Conservation (phyloP, 768 basidiomycete genomes). For the Amanita rubescens region DNA sequence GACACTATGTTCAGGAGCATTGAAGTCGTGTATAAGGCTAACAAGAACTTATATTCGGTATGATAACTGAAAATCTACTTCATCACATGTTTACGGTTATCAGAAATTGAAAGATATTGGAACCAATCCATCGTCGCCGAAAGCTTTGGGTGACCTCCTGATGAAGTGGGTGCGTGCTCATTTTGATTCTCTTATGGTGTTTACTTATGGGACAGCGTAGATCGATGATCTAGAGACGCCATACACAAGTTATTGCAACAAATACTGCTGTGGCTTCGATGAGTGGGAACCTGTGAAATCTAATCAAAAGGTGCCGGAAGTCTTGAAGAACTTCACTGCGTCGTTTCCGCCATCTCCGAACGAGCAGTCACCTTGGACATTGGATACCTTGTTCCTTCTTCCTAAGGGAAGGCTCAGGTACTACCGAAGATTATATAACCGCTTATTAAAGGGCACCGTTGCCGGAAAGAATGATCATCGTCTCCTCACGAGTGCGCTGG, state of each 20-base stretch:
- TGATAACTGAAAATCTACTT: conserved; percentile 16
- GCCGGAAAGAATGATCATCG: conserved; percentile 84
- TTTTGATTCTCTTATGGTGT: conserved; percentile 1
- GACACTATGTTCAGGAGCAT: conserved; percentile 94
- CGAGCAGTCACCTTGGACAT: conserved; percentile 57
- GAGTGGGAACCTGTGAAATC: conserved; percentile 70
- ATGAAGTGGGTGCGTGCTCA: conserved; percentile 85
- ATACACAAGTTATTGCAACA: conserved; percentile 73
- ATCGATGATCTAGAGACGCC: conserved; percentile 88
- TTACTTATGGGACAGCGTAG: conserved; percentile 33
- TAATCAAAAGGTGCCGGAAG: conserved; percentile 62
- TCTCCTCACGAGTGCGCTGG: conserved; percentile 71
- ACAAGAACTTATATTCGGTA: conserved; percentile 72
- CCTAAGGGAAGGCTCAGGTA: conserved; percentile 83
- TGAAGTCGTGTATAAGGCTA: conserved; percentile 89
- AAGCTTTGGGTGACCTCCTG: conserved; percentile 88
- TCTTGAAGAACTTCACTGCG: conserved; percentile 64
- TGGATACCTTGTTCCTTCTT: conserved; percentile 83
- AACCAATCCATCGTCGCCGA: conserved; percentile 85
- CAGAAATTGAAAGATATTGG: conserved; percentile 95
- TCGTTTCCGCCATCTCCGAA: conserved; percentile 51
- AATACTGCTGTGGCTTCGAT: conserved; percentile 75
- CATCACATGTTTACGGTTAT: conserved; percentile 12
- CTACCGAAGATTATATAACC: conserved; percentile 85
- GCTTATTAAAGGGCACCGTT: conserved; percentile 78